A percentile compares a stretch with the other conserved stretches of the same genome.
phyloP scores from a whole-genome alignment of 2,329 filamentous ascomycete genomes.

The Cryphonectria naterciae region DNA sequence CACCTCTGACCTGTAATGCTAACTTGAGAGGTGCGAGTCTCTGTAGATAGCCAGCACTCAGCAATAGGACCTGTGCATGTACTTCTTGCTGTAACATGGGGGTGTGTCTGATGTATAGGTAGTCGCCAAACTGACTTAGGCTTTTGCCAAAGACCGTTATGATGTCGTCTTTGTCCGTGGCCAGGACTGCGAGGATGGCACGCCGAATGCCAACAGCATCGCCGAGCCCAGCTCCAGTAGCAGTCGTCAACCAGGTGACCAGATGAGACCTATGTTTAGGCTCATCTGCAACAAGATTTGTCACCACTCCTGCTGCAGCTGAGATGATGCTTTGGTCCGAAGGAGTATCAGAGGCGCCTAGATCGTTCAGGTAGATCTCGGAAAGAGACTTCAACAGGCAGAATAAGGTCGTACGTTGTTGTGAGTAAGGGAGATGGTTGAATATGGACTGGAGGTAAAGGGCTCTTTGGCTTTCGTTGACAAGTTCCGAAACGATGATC shows the following conservation, averaged over 20 bases:
- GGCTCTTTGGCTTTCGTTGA: conserved; percentile 35
- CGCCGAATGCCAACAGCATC: conserved; percentile 68
- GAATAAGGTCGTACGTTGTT: conserved; percentile 49
- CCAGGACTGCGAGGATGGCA: conserved; percentile 63
- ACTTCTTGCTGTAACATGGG: conserved; percentile 88
- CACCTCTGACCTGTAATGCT: conserved; percentile 70
- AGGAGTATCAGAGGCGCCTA: conserved; percentile 38
- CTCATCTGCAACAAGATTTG: conserved; percentile 51
- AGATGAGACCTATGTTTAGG: conserved; percentile 57
- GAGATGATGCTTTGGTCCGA: conserved; percentile 49
- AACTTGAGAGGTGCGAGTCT: conserved; percentile 69
- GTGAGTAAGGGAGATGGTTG: conserved; percentile 43
- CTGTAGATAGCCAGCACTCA: conserved; percentile 77
- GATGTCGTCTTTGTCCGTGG: conserved; percentile 55
- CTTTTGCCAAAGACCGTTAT: conserved; percentile 67
- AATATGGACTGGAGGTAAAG: conserved; percentile 41
- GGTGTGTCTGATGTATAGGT: conserved; percentile 83
- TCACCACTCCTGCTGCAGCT: conserved; percentile 62
- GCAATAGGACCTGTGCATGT: conserved; percentile 76
- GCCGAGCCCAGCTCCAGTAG: conserved; percentile 67
- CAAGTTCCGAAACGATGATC: conserved; percentile 41
- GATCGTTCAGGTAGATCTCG: conserved; percentile 45
- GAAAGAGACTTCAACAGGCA: conserved; percentile 50
- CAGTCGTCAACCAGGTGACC: conserved; percentile 66
- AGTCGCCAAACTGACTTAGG: conserved; percentile 78